A percentile compares a stretch with the other conserved stretches of the same genome.
Conservation (phyloP, 202 grass and related monocot genomes). For the Elaeis oleifera region DNA sequence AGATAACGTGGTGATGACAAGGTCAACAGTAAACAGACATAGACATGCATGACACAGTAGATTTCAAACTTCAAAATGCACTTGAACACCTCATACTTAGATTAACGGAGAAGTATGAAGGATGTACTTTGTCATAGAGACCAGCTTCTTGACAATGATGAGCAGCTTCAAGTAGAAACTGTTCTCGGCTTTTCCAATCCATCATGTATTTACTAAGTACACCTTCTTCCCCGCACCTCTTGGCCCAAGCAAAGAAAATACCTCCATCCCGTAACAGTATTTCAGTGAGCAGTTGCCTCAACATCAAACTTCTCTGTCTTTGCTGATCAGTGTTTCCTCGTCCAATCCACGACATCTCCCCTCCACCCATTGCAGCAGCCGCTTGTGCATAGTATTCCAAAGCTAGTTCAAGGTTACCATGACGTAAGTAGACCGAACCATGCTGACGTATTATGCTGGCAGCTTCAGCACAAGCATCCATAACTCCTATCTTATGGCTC, state of each 20-base stretch:
- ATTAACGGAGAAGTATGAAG: no score
- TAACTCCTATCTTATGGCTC: conserved; percentile 61
- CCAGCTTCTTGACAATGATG: conserved; percentile 83
- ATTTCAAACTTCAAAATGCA: no score
- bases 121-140: conserved; percentile 84
- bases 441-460: conserved; percentile 75
- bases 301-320: conserved; percentile 76
- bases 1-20: no score
- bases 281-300: conserved; percentile 79
- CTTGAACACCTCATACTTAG: no score
- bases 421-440: conserved; percentile 76
- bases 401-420: conserved; percentile 79
- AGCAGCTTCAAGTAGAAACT: conserved; percentile 87
- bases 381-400: conserved; percentile 92
- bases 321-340: conserved; percentile 56
- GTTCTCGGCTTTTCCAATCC: conserved; percentile 63
- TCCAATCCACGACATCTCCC: conserved; percentile 68
- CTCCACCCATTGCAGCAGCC: conserved; percentile 83
- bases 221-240: conserved; percentile 83
- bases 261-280: conserved; percentile 86
- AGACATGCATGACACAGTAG: no score
- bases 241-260: conserved; percentile 81
- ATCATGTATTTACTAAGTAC: conserved; percentile 84
- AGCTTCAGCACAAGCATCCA: conserved; percentile 92
- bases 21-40: no score